phyloP scores from a whole-genome alignment of 352 stramenopile genomes.

The Saprolegnia parasitica region DNA sequence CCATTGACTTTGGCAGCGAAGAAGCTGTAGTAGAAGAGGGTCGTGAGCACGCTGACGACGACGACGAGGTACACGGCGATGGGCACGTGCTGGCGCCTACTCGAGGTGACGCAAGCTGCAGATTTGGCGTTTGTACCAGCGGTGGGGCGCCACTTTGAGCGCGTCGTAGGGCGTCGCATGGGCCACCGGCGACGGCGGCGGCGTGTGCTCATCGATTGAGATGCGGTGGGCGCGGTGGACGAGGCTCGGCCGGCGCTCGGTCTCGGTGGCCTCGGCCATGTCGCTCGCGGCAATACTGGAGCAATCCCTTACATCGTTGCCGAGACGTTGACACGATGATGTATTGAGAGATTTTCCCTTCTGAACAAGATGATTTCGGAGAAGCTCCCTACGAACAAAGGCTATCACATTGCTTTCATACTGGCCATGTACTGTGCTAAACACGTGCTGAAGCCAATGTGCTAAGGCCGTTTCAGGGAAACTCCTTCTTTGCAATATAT shows the following conservation, averaged over 20 bases:
- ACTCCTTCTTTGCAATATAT: too few species aligned
- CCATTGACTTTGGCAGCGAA: constrained; percentile 49
- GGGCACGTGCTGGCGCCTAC: constrained; percentile 34
- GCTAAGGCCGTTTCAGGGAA: too few species aligned
- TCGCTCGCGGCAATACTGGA: too few species aligned
- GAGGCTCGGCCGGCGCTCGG: background rate
- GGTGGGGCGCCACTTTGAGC: background rate
- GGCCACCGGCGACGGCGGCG: background rate
- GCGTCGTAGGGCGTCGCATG: background rate
- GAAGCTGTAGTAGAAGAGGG: constrained; percentile 73
- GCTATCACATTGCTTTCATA: too few species aligned
- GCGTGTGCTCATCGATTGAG: background rate
- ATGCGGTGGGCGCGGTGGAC: background rate
- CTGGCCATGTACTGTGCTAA: too few species aligned
- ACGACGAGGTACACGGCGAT: constrained; percentile 46
- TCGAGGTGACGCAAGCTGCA: background rate
- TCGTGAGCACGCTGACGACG: constrained; percentile 39
- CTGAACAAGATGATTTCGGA: too few species aligned
- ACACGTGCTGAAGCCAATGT: too few species aligned
- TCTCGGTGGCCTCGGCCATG: background rate
- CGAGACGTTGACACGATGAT: too few species aligned
- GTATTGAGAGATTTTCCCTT: too few species aligned
- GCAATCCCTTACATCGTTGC: too few species aligned
- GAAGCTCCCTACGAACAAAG: too few species aligned
- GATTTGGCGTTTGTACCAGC: background rate